A percentile compares a stretch with the other conserved stretches of the same genome.
phyloP scores from a whole-genome alignment of 1,284 basidiomycete species.

The Boletus mariae region DNA sequence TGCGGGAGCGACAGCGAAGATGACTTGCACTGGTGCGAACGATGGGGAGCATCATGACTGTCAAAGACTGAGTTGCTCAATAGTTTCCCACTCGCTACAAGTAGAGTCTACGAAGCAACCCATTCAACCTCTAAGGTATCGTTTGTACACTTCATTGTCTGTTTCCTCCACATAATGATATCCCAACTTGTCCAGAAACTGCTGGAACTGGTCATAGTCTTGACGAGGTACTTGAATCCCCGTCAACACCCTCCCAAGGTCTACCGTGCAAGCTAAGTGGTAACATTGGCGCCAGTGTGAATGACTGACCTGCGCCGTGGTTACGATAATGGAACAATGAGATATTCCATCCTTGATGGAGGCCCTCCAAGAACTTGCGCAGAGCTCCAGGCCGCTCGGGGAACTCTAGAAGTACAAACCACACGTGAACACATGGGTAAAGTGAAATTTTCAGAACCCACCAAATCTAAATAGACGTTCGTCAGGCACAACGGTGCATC shows the following conservation, averaged over 20 bases:
- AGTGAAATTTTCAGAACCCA: constrained; percentile 37
- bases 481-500: constrained; percentile 69
- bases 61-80: constrained; percentile 2
- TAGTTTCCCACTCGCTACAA: constrained; percentile 12
- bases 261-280: constrained; percentile 40
- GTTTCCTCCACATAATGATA: constrained; percentile 95
- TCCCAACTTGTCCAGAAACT: constrained; percentile 74
- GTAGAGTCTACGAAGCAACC: background rate
- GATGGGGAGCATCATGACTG: constrained; percentile 8
- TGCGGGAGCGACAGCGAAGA: constrained; percentile 2
- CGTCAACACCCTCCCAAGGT: constrained; percentile 87
- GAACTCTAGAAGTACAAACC: constrained; percentile 62
- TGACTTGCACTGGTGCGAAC: constrained; percentile 8
- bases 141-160: constrained; percentile 80
- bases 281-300: background rate
- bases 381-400: constrained; percentile 94
- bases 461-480: constrained; percentile 95
- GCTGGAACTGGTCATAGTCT: constrained; percentile 65
- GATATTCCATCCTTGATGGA: constrained; percentile 91
- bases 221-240: constrained; percentile 86
- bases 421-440: background rate
- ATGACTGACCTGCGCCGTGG: constrained; percentile 81
- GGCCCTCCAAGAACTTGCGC: constrained; percentile 80
- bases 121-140: constrained; percentile 53
- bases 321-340: constrained; percentile 97